These are phyloP conservation scores for Ustilago hordei DNA, from an alignment of 1,284 basidiomycete species.

Conservation along the genomic window DNA sequence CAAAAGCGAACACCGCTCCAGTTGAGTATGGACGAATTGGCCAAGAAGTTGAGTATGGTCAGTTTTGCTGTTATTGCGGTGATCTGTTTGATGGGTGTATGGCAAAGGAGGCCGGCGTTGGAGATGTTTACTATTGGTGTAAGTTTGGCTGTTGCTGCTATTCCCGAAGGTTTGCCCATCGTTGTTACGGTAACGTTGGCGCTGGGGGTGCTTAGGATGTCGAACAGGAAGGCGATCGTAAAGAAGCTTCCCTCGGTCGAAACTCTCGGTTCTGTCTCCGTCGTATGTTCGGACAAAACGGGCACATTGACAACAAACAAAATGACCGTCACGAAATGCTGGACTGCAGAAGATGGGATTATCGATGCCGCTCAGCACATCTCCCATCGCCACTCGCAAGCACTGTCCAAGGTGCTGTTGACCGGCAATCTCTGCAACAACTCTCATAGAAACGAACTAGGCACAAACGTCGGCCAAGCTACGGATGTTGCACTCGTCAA, in stretches of 20 bases:
- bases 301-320: slow-evolving; percentile 96
- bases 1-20: slow-evolving; percentile 94
- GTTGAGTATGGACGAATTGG: slow-evolving; percentile 94
- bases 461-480: slow-evolving; percentile 84
- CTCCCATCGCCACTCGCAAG: slow-evolving; percentile 62
- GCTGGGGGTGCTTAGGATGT: slow-evolving; percentile 92
- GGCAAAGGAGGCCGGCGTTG: slow-evolving; percentile 88
- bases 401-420: slow-evolving; percentile 80
- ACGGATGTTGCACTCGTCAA: slow-evolving; percentile 94
- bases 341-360: slow-evolving; percentile 82
- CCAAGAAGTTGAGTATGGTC: slow-evolving; percentile 87
- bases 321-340: slow-evolving; percentile 90
- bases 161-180: slow-evolving; percentile 95
- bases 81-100: slow-evolving; percentile 89
- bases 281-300: slow-evolving; percentile 98
- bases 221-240: slow-evolving; percentile 92
- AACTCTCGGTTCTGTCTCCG: slow-evolving; percentile 90
- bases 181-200: slow-evolving; percentile 97
- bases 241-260: slow-evolving; percentile 97
- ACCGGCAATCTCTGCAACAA: slow-evolving; percentile 74
- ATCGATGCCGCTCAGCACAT: slow-evolving; percentile 73
- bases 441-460: slow-evolving; percentile 78
- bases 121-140: slow-evolving; percentile 99
- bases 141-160: slow-evolving; percentile 94
- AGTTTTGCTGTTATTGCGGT: slow-evolving; percentile 93